Evolutionary conservation across 2,329 filamentous ascomycete genomes (phyloP).

Genomic region (Sporothrix globosa): DNA sequence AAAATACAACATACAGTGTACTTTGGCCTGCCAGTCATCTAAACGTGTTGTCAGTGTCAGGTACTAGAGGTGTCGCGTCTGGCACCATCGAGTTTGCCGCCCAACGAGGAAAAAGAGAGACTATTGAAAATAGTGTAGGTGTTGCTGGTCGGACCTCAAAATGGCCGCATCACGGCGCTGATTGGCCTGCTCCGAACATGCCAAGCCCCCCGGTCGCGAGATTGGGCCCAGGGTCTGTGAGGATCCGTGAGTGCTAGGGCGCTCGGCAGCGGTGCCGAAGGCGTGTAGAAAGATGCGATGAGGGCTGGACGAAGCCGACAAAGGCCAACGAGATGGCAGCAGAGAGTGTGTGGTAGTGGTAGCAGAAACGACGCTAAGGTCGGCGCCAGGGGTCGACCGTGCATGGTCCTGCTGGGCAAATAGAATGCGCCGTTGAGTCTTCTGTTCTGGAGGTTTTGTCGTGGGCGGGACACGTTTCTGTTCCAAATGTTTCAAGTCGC

Average conservation of each 20-base stretch:
- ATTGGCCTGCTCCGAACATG: slow-evolving; percentile 16
- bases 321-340: background rate
- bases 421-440: background rate
- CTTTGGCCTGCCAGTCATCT: background rate
- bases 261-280: background rate
- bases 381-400: slow-evolving; percentile 20
- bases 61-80: background rate
- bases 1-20: background rate
- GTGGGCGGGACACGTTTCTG: slow-evolving; percentile 1
- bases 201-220: background rate
- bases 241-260: background rate
- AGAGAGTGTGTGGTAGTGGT: background rate
- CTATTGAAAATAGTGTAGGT: slow-evolving; percentile 16
- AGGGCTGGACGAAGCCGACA: background rate
- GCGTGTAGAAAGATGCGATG: background rate
- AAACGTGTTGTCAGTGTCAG: background rate
- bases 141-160: background rate
- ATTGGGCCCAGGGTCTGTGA: background rate
- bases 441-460: background rate
- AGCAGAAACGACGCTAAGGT: slow-evolving; percentile 20
- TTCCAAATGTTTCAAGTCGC: slow-evolving; percentile 24
- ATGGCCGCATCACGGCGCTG: slow-evolving; percentile 9
- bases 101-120: background rate
- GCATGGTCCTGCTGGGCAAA: slow-evolving; percentile 21
- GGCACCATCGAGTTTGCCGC: background rate